Percentiles rank a stretch among this genome's conserved stretches.
phyloP scores from a whole-genome alignment of 2,329 filamentous ascomycete genomes.

The Arthrinium phaeospermum region DNA sequence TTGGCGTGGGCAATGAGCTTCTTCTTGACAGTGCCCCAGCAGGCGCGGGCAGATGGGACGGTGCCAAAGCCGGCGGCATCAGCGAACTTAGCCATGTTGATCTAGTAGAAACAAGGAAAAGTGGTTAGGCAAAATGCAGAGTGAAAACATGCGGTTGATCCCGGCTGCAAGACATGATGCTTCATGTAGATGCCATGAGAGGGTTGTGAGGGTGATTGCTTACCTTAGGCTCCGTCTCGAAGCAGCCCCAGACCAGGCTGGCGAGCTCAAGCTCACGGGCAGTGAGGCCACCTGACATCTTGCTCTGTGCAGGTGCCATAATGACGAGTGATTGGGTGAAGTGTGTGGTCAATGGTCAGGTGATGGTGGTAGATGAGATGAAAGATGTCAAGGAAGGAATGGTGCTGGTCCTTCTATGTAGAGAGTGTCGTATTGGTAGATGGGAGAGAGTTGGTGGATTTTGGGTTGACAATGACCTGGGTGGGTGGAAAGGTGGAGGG shows the following conservation, averaged over 20 bases:
- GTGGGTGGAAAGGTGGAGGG: background rate
- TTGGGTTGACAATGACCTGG: background rate
- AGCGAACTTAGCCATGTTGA: conserved; percentile 19
- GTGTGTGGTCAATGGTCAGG: background rate
- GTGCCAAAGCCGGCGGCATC: conserved; percentile 18
- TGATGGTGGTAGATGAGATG: background rate
- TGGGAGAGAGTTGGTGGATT: background rate
- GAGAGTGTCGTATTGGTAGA: background rate
- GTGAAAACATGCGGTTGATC: too few species aligned
- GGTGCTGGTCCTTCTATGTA: background rate
- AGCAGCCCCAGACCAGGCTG: conserved; percentile 19
- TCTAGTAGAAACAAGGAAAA: background rate
- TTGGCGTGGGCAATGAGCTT: conserved; percentile 19
- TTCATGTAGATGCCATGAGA: background rate
- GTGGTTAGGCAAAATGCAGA: background rate
- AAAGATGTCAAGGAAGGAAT: too few species aligned
- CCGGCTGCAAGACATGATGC: background rate
- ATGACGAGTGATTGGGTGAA: background rate
- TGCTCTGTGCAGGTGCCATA: background rate
- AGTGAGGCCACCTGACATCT: background rate
- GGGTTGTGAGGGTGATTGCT: background rate
- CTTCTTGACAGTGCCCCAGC: conserved; percentile 21
- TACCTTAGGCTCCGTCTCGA: conserved; percentile 23
- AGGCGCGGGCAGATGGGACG: background rate
- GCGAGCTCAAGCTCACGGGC: conserved; percentile 20